phyloP scores from a whole-genome alignment of 1,284 basidiomycete species.

The Sanguinoderma infundibulare region DNA sequence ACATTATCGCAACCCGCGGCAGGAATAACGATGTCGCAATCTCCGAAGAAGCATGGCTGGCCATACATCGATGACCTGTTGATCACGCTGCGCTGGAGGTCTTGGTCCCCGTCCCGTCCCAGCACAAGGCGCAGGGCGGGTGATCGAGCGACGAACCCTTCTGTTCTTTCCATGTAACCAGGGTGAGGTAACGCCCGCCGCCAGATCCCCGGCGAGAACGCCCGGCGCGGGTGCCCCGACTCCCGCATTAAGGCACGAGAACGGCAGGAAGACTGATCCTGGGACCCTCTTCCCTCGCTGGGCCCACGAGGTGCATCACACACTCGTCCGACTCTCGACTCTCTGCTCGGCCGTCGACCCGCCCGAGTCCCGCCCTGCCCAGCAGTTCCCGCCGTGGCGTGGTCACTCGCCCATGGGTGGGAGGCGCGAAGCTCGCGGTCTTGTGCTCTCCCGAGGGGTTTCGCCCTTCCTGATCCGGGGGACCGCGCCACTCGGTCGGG shows the following conservation, averaged over 20 bases:
- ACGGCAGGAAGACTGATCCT: slow-evolving; percentile 20
- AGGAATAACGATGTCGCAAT: not conserved
- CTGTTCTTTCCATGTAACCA: slow-evolving; percentile 31
- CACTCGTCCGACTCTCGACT: no score
- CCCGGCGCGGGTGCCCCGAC: not conserved
- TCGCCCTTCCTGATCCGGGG: not conserved
- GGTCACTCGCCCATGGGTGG: not conserved
- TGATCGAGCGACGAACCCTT: slow-evolving; percentile 23
- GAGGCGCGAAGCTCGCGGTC: not conserved
- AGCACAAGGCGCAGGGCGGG: slow-evolving; percentile 19
- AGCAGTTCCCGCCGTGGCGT: not conserved
- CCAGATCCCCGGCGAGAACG: slow-evolving; percentile 1
- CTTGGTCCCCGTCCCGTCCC: slow-evolving; percentile 12
- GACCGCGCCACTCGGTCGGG: not conserved
- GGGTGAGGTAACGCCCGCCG: slow-evolving; percentile 24
- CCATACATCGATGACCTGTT: slow-evolving; percentile 6
- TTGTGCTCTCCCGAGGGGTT: not conserved
- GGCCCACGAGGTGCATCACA: no score
- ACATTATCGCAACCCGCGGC: not conserved
- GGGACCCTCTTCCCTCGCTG: slow-evolving; percentile 6
- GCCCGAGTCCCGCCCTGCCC: not conserved
- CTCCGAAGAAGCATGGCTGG: not conserved
- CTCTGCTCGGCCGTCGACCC: no score
- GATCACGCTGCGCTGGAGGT: slow-evolving; percentile 18
- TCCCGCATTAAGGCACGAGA: slow-evolving; percentile 19